phyloP scores from a whole-genome alignment of 2,329 filamentous ascomycete species.

The Monascus ruber region DNA sequence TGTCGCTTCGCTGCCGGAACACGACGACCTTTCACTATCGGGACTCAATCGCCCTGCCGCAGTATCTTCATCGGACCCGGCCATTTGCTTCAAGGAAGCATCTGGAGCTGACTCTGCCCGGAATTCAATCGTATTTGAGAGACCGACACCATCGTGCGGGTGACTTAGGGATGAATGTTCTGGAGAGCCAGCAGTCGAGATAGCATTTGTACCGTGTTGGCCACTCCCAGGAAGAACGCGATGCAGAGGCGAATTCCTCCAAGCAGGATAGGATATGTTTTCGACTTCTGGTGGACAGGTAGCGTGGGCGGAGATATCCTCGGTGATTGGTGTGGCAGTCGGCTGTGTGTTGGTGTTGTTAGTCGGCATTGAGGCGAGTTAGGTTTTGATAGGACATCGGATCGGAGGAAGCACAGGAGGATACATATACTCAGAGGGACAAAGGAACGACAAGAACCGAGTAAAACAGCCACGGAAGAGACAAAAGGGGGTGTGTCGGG shows the following conservation, averaged over 20 bases:
- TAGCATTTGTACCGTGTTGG: constrained; percentile 15
- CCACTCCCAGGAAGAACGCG: constrained; percentile 7
- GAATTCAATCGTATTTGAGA: constrained; percentile 14
- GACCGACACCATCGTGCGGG: constrained; percentile 15
- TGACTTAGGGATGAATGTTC: constrained; percentile 16
- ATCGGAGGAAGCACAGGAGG: constrained; percentile 8
- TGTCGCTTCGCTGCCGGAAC: constrained; percentile 15
- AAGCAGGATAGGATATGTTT: constrained; percentile 14
- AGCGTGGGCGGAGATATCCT: constrained; percentile 32
- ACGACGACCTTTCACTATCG: constrained; percentile 19
- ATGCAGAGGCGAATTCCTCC: constrained; percentile 21
- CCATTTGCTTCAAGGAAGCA: constrained; percentile 13
- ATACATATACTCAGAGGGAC: constrained; percentile 15
- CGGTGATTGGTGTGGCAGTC: constrained; percentile 32
- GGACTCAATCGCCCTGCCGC: constrained; percentile 21
- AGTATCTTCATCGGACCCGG: constrained; percentile 21
- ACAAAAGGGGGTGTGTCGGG: constrained; percentile 1
- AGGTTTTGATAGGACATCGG: constrained; percentile 25
- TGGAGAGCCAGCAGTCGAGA: constrained; percentile 14
- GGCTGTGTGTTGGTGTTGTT: constrained; percentile 33
- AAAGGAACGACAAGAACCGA: constrained; percentile 3
- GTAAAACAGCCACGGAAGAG: constrained; percentile 3
- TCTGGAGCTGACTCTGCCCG: constrained; percentile 12
- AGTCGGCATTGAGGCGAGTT: constrained; percentile 40
- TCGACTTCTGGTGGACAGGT: constrained; percentile 41